phyloP scores from a whole-genome alignment of 1,139 yeast genomes.

The Candida glucosophila region DNA sequence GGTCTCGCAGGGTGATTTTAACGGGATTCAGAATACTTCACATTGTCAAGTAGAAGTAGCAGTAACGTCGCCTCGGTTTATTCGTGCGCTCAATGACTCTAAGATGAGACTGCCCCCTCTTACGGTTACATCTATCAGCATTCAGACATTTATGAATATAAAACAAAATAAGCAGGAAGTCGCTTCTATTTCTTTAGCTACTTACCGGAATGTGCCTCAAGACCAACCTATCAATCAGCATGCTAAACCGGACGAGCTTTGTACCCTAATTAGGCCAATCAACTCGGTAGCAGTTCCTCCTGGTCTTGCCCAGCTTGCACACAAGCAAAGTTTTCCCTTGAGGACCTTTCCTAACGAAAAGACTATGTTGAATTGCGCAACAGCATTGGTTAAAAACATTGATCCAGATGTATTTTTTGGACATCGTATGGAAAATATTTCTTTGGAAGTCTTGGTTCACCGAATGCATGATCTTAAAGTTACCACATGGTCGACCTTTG shows the following conservation, averaged over 20 bases:
- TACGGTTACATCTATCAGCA: constrained; percentile 65
- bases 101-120: constrained; percentile 50
- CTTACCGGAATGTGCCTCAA: constrained; percentile 57
- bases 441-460: constrained; percentile 73
- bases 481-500: constrained; percentile 73
- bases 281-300: constrained; percentile 58
- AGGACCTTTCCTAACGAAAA: constrained; percentile 66
- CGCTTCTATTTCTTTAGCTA: constrained; percentile 71
- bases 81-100: constrained; percentile 45
- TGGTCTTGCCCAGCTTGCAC: constrained; percentile 56
- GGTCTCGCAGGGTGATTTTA: constrained; percentile 55
- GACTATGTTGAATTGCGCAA: constrained; percentile 60
- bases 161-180: constrained; percentile 76
- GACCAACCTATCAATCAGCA: constrained; percentile 60
- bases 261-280: constrained; percentile 73
- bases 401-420: constrained; percentile 94
- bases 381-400: constrained; percentile 57
- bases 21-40: constrained; percentile 54
- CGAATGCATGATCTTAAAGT: constrained; percentile 71
- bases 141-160: constrained; percentile 71
- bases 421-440: constrained; percentile 72
- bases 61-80: constrained; percentile 39
- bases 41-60: constrained; percentile 76
- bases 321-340: constrained; percentile 38
- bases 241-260: constrained; percentile 43